Conservation (phyloP, 2,329 filamentous ascomycete species). For the Lecanicillium sp. region DNA sequence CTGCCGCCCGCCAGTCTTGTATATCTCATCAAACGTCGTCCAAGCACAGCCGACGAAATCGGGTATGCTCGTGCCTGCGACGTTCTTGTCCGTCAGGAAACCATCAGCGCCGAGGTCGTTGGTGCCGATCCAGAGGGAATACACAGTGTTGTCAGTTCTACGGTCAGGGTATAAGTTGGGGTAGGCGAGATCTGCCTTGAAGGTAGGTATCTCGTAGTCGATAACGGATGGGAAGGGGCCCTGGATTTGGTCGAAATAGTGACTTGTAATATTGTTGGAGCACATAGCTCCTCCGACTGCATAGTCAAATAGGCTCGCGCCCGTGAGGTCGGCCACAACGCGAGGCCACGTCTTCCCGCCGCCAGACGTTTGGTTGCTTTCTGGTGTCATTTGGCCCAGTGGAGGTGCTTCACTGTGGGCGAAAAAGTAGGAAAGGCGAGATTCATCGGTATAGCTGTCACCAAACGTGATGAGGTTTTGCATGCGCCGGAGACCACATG, state of each 20-base stretch:
- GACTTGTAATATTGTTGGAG: constrained; percentile 58
- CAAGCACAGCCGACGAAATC: constrained; percentile 65
- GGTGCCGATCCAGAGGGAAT: constrained; percentile 73
- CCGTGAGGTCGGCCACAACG: constrained; percentile 53
- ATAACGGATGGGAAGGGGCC: constrained; percentile 53
- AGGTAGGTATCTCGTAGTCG: constrained; percentile 54
- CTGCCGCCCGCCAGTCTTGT: constrained; percentile 57
- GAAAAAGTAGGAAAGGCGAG: constrained; percentile 55
- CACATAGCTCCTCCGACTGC: constrained; percentile 67
- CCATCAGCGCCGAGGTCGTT: constrained; percentile 65
- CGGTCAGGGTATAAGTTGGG: constrained; percentile 35
- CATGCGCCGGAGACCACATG: too few relatives aligned
- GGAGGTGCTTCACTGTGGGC: constrained; percentile 56
- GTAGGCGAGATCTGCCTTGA: constrained; percentile 39
- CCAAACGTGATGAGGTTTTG: constrained; percentile 62
- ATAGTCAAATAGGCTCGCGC: constrained; percentile 56
- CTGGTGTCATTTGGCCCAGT: constrained; percentile 40
- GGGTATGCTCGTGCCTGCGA: constrained; percentile 48
- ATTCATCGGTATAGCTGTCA: constrained; percentile 71
- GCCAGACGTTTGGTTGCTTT: constrained; percentile 45
- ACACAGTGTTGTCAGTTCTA: constrained; percentile 55
- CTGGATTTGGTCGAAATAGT: constrained; percentile 42
- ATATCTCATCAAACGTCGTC: constrained; percentile 52
- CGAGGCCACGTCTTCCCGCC: constrained; percentile 65
- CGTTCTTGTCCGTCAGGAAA: constrained; percentile 59